phyloP scores from a whole-genome alignment of 2,329 filamentous ascomycete genomes.

The Ascochyta pisi region DNA sequence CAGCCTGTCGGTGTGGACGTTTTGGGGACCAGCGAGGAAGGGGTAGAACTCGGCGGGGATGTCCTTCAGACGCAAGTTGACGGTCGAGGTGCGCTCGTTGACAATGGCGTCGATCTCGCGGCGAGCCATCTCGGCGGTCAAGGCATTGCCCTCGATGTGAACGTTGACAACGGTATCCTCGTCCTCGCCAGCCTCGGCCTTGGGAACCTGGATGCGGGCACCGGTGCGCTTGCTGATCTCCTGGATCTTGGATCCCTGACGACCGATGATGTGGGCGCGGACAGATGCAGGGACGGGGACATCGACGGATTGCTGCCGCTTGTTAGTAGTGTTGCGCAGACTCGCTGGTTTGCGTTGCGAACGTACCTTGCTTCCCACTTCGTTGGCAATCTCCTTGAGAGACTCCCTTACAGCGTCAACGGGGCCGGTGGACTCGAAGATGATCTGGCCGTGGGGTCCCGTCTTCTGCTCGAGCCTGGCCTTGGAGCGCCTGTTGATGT shows the following conservation, averaged over 20 bases:
- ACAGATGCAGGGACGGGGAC: conserved; percentile 84
- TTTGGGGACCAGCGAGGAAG: conserved; percentile 85
- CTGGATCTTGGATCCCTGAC: conserved; percentile 88
- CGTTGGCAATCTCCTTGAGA: conserved; percentile 84
- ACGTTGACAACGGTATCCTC: conserved; percentile 83
- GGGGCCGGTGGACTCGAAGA: conserved; percentile 85
- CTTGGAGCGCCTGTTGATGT: conserved; percentile 91
- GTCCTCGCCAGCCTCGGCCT: conserved; percentile 79
- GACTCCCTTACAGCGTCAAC: conserved; percentile 85
- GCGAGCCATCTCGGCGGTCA: conserved; percentile 83
- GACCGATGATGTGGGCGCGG: conserved; percentile 90
- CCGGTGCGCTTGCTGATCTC: conserved; percentile 88
- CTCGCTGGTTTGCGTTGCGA: neutral
- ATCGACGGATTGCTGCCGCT: conserved; percentile 67
- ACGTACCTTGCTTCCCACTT: conserved; percentile 83
- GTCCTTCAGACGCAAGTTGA: conserved; percentile 80
- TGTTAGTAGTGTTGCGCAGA: conserved; percentile 15
- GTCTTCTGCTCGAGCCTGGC: conserved; percentile 81
- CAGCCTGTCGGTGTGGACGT: conserved; percentile 70
- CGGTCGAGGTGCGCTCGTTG: conserved; percentile 81
- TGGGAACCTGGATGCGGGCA: conserved; percentile 88
- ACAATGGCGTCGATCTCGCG: conserved; percentile 87
- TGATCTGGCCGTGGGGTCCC: conserved; percentile 73
- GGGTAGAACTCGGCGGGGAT: conserved; percentile 94
- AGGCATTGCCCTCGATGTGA: conserved; percentile 85